These are phyloP conservation scores for Coemansia sp. DNA, from an alignment of 192 early-diverging fungal species.

Conservation along the genomic window DNA sequence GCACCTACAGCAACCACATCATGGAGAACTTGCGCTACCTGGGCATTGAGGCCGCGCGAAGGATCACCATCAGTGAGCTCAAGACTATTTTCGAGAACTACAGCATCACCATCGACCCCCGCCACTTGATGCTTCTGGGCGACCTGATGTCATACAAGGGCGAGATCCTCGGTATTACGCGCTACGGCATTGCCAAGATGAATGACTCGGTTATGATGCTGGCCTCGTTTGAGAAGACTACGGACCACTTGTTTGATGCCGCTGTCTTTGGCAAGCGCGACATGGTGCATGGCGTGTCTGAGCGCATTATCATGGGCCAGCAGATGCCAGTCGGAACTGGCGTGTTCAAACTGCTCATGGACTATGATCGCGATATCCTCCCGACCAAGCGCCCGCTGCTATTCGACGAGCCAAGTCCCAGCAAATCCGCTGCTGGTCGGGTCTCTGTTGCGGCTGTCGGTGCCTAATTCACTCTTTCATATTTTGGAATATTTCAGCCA, in stretches of 20 bases:
- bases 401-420: constrained; percentile 58
- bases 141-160: constrained; percentile 99
- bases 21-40: constrained; percentile 87
- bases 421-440: background rate
- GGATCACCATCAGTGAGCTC: constrained; percentile 90
- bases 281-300: constrained; percentile 91
- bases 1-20: constrained; percentile 85
- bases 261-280: constrained; percentile 94
- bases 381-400: constrained; percentile 59
- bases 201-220: constrained; percentile 99
- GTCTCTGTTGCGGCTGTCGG: background rate
- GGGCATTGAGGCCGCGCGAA: constrained; percentile 94
- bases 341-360: constrained; percentile 86
- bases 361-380: constrained; percentile 60
- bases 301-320: constrained; percentile 99
- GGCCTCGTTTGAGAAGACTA: constrained; percentile 99
- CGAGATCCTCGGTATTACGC: constrained; percentile 96
- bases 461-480: background rate
- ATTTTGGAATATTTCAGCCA: too few species aligned
- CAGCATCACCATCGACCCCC: constrained; percentile 90
- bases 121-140: constrained; percentile 94
- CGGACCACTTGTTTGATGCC: constrained; percentile 98
- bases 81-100: constrained; percentile 79
- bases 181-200: constrained; percentile 99
- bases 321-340: constrained; percentile 98